Conservation (phyloP, 2,329 filamentous ascomycete genomes). For the Salinomyces thailandicus region DNA sequence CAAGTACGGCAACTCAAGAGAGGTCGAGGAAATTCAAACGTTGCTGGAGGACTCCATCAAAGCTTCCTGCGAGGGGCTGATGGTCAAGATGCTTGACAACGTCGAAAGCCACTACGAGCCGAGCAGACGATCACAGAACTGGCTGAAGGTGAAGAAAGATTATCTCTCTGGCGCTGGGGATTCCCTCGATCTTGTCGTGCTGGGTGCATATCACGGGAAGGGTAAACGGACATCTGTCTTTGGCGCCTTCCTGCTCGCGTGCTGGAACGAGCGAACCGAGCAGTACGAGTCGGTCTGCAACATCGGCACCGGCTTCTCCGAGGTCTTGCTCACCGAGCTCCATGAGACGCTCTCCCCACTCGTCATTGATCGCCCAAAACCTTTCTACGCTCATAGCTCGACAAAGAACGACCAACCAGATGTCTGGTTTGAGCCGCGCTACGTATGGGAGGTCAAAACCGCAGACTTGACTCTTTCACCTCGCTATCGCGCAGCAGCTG, state of each 20-base stretch:
- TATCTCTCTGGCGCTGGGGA: constrained; percentile 91
- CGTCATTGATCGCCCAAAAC: constrained; percentile 82
- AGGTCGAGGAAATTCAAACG: constrained; percentile 84
- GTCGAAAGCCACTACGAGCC: constrained; percentile 90
- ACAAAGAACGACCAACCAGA: constrained; percentile 90
- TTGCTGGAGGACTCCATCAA: constrained; percentile 93
- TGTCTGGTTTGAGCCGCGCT: constrained; percentile 92
- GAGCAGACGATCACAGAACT: constrained; percentile 90
- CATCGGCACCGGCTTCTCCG: constrained; percentile 93
- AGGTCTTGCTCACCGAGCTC: constrained; percentile 82
- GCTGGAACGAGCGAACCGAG: constrained; percentile 72
- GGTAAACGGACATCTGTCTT: constrained; percentile 95
- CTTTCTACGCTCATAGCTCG: constrained; percentile 79
- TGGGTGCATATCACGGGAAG: constrained; percentile 87
- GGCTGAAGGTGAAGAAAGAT: constrained; percentile 98
- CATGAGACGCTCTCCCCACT: constrained; percentile 64
- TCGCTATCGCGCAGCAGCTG: constrained; percentile 80
- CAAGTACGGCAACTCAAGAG: constrained; percentile 72
- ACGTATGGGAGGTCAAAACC: constrained; percentile 96
- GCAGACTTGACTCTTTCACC: constrained; percentile 89
- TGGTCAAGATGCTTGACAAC: constrained; percentile 99
- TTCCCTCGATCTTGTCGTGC: constrained; percentile 88
- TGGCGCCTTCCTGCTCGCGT: constrained; percentile 88
- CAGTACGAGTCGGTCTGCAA: constrained; percentile 95
- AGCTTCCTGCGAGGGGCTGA: constrained; percentile 89